Base-by-base conservation (phyloP, 2,329 filamentous ascomycete species). In the Fusarium sp. region DNA sequence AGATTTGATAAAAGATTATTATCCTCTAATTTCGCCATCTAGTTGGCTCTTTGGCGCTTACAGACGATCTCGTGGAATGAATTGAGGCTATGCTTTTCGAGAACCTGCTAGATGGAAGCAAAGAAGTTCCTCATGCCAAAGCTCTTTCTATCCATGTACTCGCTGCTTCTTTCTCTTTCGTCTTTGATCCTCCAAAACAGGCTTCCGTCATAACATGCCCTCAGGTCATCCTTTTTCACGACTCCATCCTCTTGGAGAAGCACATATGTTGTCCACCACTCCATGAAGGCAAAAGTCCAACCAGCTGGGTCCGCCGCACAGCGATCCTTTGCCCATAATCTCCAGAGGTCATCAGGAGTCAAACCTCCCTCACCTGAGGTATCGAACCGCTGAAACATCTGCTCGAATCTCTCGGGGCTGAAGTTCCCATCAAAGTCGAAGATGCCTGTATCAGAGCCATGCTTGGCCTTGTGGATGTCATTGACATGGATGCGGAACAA, bases 211-310 rank as follows among this genome's bases (percentile, higher is more conserved):
- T 78, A 79, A 11, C 78, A 71, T 0, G 70, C 74, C 8, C 72
- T 69, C n/a, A 79, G 46, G 6, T 91, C 88, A 46, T 91, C 88
- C 77, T 90, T 91, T 76, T 79, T 82, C 76, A 90, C 84, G 57
- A 82, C 80, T 0, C 88, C 88, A 75, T 91, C 87, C 54, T 85
- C 83, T 5, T 88, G 88, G 84, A 78, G 65, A 5, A 90, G 79
- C 49, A 91, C 81, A 37, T 89, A 76, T 59, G 87, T 89, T 2
- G 86, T 86, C 3, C 71, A 65, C 37, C 75, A 62, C 69, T 78
- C 77, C 75, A 64, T 38, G 5, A 57, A n/a, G 23, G 73, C 54
- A 64, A 69, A 70, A 42, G 56, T 72, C 57, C 77, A 78, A 18
- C 69, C 77, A 37, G 56, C 78, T 44, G 64, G 75, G 57, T 53